Conservation (phyloP, 2,329 filamentous ascomycete genomes). For the Pleomassaria siparia region DNA sequence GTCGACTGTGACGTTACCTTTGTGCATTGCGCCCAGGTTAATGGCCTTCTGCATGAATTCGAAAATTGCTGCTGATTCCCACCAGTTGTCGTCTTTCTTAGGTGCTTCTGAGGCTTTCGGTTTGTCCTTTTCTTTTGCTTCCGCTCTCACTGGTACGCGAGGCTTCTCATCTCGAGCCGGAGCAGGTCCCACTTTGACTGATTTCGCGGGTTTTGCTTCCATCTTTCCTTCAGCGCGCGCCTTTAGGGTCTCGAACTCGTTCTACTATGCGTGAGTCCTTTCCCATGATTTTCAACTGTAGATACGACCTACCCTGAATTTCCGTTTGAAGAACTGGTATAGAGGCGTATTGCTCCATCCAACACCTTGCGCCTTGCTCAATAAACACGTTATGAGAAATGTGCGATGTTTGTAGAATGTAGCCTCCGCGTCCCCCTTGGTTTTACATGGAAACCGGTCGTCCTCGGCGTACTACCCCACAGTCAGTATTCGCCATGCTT, state of each 20-base stretch:
- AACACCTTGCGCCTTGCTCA: slow-evolving; percentile 47
- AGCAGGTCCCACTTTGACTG: background rate
- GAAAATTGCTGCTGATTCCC: slow-evolving; percentile 40
- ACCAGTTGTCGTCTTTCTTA: slow-evolving; percentile 44
- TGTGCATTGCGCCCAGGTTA: slow-evolving; percentile 31
- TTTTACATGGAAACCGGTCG: slow-evolving; percentile 27
- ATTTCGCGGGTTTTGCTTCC: slow-evolving; percentile 14
- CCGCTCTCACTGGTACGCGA: background rate
- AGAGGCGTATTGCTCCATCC: slow-evolving; percentile 48
- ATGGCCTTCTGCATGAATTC: slow-evolving; percentile 45
- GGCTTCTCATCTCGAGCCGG: background rate
- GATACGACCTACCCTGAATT: slow-evolving; percentile 35
- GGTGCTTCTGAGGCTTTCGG: background rate
- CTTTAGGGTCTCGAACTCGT: slow-evolving; percentile 34
- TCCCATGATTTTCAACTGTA: background rate
- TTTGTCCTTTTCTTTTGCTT: slow-evolving; percentile 4
- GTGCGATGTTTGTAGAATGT: slow-evolving; percentile 40
- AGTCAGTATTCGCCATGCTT: background rate
- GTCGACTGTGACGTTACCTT: slow-evolving; percentile 33
- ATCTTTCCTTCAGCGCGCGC: slow-evolving; percentile 33
- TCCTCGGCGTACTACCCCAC: slow-evolving; percentile 38
- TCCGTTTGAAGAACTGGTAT: slow-evolving; percentile 43
- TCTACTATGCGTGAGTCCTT: slow-evolving; percentile 17
- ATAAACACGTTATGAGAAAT: slow-evolving; percentile 51
- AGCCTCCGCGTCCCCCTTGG: slow-evolving; percentile 24